Evolutionary conservation across 176 grass and related monocot genomes (phyloP), one percentile per base, ranked within the genome.

Genomic region (Cocos nucifera): DNA sequence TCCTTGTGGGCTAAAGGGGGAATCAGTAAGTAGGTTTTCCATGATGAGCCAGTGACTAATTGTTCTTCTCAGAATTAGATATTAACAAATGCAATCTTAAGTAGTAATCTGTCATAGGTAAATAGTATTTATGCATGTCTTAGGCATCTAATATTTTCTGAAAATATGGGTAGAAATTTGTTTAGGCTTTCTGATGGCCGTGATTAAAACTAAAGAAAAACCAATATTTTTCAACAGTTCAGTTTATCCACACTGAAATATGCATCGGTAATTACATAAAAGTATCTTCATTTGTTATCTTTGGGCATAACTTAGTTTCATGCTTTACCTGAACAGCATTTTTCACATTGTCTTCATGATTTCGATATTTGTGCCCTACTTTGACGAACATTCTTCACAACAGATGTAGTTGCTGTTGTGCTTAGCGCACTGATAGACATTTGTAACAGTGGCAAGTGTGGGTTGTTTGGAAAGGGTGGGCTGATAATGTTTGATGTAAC

Each of bases 401-500:
- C 92, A 66, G 84, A 87, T 63, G 75, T 97, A 19, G 86, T 90
- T 15, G 83, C 65, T 54, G 92, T 97, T 74, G 51, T 91, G 1
- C 84, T 91, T 49, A 79, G 92, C 62, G 86, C 72, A 57, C 83
- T 97, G 51, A 91, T 91, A 69, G 83, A 97, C 30, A 58, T 90
- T 17, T 97, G 92, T 62, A 87, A 77, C 44, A 88, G 75, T 55
- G 92, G 69, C 44, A 90, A 72, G 49, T 97, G 92, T 75, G 92
- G 92, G 7, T 82, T 97, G 58, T 97, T 97, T 65, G 92, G 92
- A 24, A 80, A 83, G 83, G 92, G 92, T 20, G 92, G 87, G 4
- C 92, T 97, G 62, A 97, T 97, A 78, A 97, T 97, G 92, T 97
- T 77, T 75, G 92, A 97, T 72, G 92, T 91, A 71, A 91, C 86